These are phyloP conservation scores for Moringa oleifera DNA, from an alignment of 345 rosid genomes.

Conservation along the genomic window DNA sequence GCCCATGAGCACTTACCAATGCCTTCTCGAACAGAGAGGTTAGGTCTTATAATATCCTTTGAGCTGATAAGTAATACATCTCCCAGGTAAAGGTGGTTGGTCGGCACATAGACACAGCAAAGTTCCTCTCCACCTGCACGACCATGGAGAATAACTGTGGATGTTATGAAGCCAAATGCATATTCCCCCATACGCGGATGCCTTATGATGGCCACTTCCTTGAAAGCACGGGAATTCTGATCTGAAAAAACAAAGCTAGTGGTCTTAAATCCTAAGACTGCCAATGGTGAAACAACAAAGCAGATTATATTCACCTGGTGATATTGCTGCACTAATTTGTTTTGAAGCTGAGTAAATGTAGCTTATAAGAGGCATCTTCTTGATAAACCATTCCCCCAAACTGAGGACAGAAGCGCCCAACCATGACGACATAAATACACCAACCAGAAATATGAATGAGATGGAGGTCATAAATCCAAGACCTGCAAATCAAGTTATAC, in stretches of 20 bases:
- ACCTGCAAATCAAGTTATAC: conserved; percentile 27
- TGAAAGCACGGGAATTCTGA: conserved; percentile 68
- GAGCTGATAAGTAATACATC: conserved; percentile 56
- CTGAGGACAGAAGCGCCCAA: conserved; percentile 69
- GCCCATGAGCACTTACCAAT: conserved; percentile 34
- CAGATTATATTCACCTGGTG: conserved; percentile 38
- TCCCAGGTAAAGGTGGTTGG: conserved; percentile 69
- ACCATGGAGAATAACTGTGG: conserved; percentile 51
- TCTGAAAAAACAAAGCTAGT: conserved; percentile 28
- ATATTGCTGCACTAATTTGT: conserved; percentile 74
- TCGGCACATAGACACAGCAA: conserved; percentile 57
- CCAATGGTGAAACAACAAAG: conserved; percentile 2
- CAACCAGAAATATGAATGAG: conserved; percentile 62
- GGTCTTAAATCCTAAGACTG: background rate
- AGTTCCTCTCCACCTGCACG: conserved; percentile 59
- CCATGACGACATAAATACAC: conserved; percentile 77
- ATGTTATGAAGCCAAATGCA: conserved; percentile 66
- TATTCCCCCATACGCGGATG: conserved; percentile 67
- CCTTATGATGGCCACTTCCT: conserved; percentile 69
- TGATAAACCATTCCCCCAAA: conserved; percentile 73
- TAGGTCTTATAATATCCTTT: conserved; percentile 60
- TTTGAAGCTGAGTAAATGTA: conserved; percentile 76
- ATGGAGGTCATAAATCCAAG: conserved; percentile 76
- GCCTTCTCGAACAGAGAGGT: conserved; percentile 59
- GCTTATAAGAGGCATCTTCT: conserved; percentile 69